Evolutionary conservation across 2,329 filamentous ascomycete genomes (phyloP), one percentile per base, ranked within the genome.

Genomic region (Xylaria sp.): DNA sequence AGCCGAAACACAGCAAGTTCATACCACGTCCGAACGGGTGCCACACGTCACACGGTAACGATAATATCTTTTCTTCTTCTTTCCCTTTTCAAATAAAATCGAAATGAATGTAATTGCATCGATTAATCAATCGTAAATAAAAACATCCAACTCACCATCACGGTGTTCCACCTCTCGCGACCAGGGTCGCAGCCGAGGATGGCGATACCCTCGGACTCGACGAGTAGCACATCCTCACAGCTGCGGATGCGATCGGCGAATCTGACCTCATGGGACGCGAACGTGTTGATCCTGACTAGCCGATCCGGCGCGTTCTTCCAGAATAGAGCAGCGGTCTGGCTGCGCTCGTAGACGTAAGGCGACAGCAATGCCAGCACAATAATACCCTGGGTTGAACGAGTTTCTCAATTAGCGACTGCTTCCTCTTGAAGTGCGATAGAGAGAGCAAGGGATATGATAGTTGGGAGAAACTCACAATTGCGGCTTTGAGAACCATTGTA

Each of bases 111-210:
- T 23, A 29, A 8, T 4, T 9, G 32, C 32, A 9, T 42, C 13
- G 8, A 25, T 25, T 13, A 23, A 13, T 16, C 16, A 5, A 2
- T 4, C 16, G 5, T 21, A 12, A 5, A 32, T 29, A 9, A 12
- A 35, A 32, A n/a, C n/a, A n/a, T n/a, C 9, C 27, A 10, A 63
- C 72, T 66, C 50, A 76, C 82, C 81, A 83, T 81, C 67, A 83
- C 81, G 2, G 79, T 82, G 69, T 83, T 83, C 74, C 77, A 80
- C 9, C 73, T 76, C 65, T 83, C 82, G 3, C 81, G 76, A 4
- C 81, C 82, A 0, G 78, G 71, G 23, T 83, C 82, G 57, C 81
- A 83, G 16, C 75, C 78, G 3, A 82, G 57, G 32, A 83, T 73
- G 1, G 81, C 82, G 1, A 82, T 4, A 18, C 79, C 78, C 13